phyloP scores from a whole-genome alignment of 2,329 filamentous ascomycete species.

The Monosporascus sp. region DNA sequence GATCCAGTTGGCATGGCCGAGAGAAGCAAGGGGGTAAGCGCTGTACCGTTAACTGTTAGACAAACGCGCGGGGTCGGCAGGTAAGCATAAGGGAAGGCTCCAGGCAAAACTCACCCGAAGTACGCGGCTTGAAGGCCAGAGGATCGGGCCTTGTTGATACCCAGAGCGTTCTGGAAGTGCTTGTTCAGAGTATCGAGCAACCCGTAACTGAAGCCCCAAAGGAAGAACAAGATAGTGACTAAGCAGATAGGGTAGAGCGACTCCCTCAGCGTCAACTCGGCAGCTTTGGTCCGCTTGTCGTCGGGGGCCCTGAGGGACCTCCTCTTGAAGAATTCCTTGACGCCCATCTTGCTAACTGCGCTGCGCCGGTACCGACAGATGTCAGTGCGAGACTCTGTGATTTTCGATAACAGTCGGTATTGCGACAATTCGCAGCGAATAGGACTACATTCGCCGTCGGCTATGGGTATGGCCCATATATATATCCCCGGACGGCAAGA shows the following conservation, averaged over 20 bases:
- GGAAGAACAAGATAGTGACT: conserved; percentile 61
- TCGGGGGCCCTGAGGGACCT: conserved; percentile 36
- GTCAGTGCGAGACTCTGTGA: no score
- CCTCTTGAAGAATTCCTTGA: conserved; percentile 39
- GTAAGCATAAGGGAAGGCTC: background rate
- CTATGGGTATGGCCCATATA: no score
- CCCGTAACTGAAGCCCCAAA: conserved; percentile 57
- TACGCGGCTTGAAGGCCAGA: conserved; percentile 61
- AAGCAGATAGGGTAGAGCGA: conserved; percentile 63
- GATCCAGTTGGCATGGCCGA: conserved; percentile 58
- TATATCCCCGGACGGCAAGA: no score
- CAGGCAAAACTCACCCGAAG: conserved; percentile 45
- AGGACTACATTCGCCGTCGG: no score
- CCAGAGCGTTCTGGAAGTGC: conserved; percentile 53
- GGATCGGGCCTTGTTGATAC: conserved; percentile 51
- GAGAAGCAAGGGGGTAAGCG: conserved; percentile 65
- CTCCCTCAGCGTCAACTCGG: conserved; percentile 61
- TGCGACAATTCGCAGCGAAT: no score
- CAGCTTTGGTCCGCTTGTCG: conserved; percentile 45
- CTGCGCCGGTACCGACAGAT: no score
- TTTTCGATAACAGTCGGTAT: no score
- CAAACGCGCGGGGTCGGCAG: background rate
- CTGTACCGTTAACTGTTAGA: conserved; percentile 25
- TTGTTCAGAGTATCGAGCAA: conserved; percentile 46
- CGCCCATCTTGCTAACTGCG: conserved; percentile 30